Evolutionary conservation across 495 filamentous ascomycete species (phyloP).

Genomic region (Xylaria longipes): DNA sequence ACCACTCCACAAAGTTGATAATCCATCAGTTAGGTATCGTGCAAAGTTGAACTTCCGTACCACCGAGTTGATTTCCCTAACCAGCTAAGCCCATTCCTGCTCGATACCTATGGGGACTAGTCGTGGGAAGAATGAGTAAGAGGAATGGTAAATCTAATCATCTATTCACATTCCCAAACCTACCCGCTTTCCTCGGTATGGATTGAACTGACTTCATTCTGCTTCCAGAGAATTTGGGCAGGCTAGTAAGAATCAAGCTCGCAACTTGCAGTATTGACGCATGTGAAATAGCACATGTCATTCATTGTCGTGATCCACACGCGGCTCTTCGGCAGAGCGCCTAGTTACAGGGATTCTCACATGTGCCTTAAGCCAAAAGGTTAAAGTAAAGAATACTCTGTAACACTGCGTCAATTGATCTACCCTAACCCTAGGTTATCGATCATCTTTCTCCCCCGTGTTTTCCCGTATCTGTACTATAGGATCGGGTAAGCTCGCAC

Average conservation of each 20-base stretch:
- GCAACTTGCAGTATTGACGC: not conserved
- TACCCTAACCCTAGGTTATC: not conserved
- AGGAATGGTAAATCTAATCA: not conserved
- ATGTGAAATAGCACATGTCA: conserved; percentile 14
- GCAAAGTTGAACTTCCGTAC: not conserved
- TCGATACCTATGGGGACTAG: not conserved
- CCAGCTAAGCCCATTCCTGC: not conserved
- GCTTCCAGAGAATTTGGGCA: not conserved
- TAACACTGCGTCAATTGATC: not conserved
- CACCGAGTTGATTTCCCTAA: not conserved
- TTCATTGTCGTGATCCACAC: not conserved
- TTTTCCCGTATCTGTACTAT: too few relatives aligned
- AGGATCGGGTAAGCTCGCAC: too few relatives aligned
- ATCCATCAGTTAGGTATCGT: not conserved
- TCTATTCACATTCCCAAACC: not conserved
- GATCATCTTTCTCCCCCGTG: not conserved
- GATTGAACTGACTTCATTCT: not conserved
- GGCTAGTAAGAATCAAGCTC: not conserved
- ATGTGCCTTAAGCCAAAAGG: not conserved
- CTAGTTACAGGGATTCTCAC: conserved; percentile 1
- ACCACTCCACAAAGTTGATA: not conserved
- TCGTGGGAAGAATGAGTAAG: not conserved
- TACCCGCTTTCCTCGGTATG: not conserved
- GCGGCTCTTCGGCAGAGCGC: conserved; percentile 3
- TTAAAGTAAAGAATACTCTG: too few relatives aligned